Conservation (phyloP, 2,329 filamentous ascomycete genomes). For the Colletotrichum sublineola region DNA sequence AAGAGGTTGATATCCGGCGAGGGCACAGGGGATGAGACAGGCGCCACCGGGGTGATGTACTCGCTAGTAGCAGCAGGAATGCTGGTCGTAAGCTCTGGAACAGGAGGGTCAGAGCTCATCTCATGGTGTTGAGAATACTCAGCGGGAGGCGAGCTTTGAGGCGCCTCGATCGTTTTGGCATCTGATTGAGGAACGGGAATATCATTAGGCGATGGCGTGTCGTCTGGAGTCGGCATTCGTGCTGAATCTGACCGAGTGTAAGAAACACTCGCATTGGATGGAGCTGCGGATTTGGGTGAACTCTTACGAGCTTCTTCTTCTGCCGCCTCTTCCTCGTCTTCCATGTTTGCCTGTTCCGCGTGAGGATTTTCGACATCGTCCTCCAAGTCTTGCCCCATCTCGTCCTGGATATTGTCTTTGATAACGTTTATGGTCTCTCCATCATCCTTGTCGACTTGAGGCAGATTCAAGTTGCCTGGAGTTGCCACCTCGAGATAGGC, state of each 20-base stretch:
- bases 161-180: constrained; percentile 36
- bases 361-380: constrained; percentile 6
- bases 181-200: constrained; percentile 34
- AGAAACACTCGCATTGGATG: constrained; percentile 50
- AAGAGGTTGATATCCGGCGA: constrained; percentile 40
- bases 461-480: constrained; percentile 50
- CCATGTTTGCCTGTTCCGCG: constrained; percentile 29
- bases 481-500: constrained; percentile 64
- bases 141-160: constrained; percentile 20
- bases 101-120: constrained; percentile 34
- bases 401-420: constrained; percentile 18
- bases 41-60: constrained; percentile 54
- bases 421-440: background rate
- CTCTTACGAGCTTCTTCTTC: constrained; percentile 36
- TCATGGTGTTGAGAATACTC: constrained; percentile 11
- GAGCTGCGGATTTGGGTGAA: constrained; percentile 31
- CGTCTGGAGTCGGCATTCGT: constrained; percentile 67
- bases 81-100: constrained; percentile 23
- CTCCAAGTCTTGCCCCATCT: constrained; percentile 15
- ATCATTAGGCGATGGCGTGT: constrained; percentile 58
- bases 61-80: constrained; percentile 25
- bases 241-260: constrained; percentile 55
- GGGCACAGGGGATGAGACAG: constrained; percentile 53
- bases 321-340: constrained; percentile 19
- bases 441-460: constrained; percentile 34